Base-by-base conservation (phyloP, 768 basidiomycete genomes). In the Phylloporus sp. region DNA sequence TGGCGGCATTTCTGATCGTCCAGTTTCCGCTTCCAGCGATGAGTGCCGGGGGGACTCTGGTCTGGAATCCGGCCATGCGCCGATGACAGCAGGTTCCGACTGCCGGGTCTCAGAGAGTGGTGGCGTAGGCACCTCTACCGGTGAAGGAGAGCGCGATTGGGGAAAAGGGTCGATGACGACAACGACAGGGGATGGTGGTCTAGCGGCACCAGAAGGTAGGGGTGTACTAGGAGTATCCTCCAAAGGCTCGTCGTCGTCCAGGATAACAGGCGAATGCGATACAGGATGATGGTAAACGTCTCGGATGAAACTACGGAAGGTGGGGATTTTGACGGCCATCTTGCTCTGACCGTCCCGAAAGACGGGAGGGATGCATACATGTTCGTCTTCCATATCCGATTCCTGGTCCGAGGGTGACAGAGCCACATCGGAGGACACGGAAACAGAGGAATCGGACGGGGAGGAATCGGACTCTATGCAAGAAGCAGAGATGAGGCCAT, bases 321-420 rank as follows among this genome's bases (percentile, higher is more conserved):
- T 49, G 13, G 67, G 69, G 40, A 67, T 70, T 56, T 70, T 70
- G 38, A 69, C 53, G 10, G 56, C 50, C 11, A 52, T 5, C 42
- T 54, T 59, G 11, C 44, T 52, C 28, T 54, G 56, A 32, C 27
- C n/a, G 34, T 55, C 64, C 28, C 56, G 54, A 26, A 59, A 31
- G 23, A 61, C 20, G 6, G 46, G 22, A 45, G 58, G 57, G 15
- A 53, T 20, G 27, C 61, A 66, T 4, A 20, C 38, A 11, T 43
- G 66, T 8, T 77, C 71, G 49, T 82, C 81, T 57, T 85, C 82
- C 44, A 77, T 64, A 46, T 84, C 82, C 16, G 82, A 84, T 54
- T 80, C 73, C 43, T 68, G 67, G 4, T 73, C 71, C 11, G 67
- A 69, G 16, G 35, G 52, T 4, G 62, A 69, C 16, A 57, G 59